phyloP scores from a whole-genome alignment of 495 filamentous ascomycete genomes.

The Xylaria sp. region DNA sequence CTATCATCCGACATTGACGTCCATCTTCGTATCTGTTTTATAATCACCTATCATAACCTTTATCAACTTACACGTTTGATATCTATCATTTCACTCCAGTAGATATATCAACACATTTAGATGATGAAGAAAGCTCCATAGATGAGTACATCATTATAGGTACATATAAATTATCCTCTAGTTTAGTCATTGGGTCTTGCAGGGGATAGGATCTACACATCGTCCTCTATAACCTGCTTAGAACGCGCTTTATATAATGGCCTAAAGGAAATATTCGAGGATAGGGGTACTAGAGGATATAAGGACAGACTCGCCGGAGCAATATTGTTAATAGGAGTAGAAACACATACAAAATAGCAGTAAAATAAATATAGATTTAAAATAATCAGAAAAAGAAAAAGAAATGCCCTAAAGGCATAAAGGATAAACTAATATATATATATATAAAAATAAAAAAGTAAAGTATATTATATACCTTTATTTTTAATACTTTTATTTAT shows the following conservation, averaged over 20 bases:
- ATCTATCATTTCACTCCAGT: background rate
- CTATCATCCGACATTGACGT: background rate
- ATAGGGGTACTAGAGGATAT: background rate
- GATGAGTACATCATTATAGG: background rate
- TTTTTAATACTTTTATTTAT: too few species aligned
- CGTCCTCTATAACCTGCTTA: background rate
- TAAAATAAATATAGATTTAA: too few species aligned
- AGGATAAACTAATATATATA: too few species aligned
- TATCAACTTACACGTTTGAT: background rate
- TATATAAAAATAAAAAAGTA: too few species aligned
- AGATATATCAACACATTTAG: background rate
- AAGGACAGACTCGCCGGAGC: background rate
- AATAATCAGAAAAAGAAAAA: too few species aligned
- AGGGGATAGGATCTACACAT: background rate
- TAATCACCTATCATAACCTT: background rate
- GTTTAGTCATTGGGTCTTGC: background rate
- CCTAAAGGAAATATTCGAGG: background rate
- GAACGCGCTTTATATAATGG: background rate
- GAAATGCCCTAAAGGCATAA: too few species aligned
- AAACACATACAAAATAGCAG: too few species aligned
- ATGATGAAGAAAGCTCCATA: background rate
- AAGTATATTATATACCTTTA: too few species aligned
- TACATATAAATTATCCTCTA: background rate
- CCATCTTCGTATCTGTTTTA: background rate
- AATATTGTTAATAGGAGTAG: too few species aligned